Evolutionary conservation across 371 early-diverging fungal species (phyloP).

Genomic region (Syncephalastrum contaminatum): DNA sequence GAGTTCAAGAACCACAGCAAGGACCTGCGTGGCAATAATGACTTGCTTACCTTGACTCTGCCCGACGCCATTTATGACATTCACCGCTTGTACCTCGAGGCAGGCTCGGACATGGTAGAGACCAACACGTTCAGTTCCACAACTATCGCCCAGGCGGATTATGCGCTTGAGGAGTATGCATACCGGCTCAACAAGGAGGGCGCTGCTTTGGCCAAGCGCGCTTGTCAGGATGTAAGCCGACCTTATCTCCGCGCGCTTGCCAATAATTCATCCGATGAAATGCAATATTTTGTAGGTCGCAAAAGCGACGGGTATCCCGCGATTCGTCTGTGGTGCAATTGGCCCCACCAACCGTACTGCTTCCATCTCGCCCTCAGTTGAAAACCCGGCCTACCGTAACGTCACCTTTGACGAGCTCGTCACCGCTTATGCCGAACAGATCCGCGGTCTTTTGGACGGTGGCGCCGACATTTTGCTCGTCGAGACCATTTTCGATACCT

Average conservation of each 20-base stretch:
- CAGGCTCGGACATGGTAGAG: constrained; percentile 93
- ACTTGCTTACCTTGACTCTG: constrained; percentile 85
- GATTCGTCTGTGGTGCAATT: constrained; percentile 86
- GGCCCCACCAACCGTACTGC: constrained; percentile 94
- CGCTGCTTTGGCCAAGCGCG: constrained; percentile 80
- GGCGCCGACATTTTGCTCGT: constrained; percentile 89
- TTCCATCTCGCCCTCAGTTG: constrained; percentile 95
- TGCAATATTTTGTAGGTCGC: constrained; percentile 21
- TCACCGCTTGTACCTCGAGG: constrained; percentile 84
- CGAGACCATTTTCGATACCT: constrained; percentile 95
- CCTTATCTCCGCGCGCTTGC: no score
- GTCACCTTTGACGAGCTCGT: constrained; percentile 93
- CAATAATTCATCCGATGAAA: neutral
- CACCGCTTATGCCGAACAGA: constrained; percentile 84
- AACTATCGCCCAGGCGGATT: constrained; percentile 89
- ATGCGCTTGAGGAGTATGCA: constrained; percentile 77
- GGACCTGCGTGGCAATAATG: constrained; percentile 93
- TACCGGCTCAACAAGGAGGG: constrained; percentile 93
- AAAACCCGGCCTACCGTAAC: constrained; percentile 91
- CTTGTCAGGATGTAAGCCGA: constrained; percentile 68
- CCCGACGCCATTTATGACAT: constrained; percentile 86
- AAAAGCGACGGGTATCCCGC: constrained; percentile 67
- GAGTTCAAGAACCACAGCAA: constrained; percentile 79
- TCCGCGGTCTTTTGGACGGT: constrained; percentile 88
- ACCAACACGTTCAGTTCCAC: constrained; percentile 94